Evolutionary conservation across 768 basidiomycete species (phyloP).

Genomic region (Podaxis sp.): DNA sequence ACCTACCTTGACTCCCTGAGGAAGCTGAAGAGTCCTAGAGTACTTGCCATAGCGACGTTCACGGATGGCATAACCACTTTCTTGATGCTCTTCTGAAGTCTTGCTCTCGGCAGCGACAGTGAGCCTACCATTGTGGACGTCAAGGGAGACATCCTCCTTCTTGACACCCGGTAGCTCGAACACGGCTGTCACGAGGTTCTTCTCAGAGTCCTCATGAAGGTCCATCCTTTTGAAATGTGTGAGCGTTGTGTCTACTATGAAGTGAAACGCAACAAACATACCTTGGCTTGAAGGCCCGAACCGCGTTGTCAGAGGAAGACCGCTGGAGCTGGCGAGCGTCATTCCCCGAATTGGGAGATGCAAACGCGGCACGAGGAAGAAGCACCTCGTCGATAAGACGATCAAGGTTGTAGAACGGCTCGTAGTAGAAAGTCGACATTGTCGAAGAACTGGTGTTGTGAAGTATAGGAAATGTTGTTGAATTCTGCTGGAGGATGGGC

Average conservation of each 20-base stretch:
- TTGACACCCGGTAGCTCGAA: slow-evolving; percentile 59
- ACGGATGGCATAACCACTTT: slow-evolving; percentile 37
- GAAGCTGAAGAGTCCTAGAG: slow-evolving; percentile 47
- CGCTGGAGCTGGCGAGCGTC: neutral
- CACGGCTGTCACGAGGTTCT: slow-evolving; percentile 48
- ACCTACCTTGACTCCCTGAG: slow-evolving; percentile 51
- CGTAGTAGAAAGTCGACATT: slow-evolving; percentile 27
- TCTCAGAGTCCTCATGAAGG: slow-evolving; percentile 46
- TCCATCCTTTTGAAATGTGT: slow-evolving; percentile 42
- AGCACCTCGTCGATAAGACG: slow-evolving; percentile 36
- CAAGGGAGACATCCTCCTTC: slow-evolving; percentile 50
- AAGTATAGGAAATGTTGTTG: neutral
- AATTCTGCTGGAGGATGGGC: neutral
- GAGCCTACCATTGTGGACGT: slow-evolving; percentile 48
- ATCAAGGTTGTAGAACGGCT: slow-evolving; percentile 39
- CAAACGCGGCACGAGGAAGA: slow-evolving; percentile 11
- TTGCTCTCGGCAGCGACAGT: slow-evolving; percentile 49
- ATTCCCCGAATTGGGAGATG: neutral
- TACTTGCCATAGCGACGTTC: slow-evolving; percentile 49
- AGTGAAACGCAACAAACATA: slow-evolving; percentile 1
- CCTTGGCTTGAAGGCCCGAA: neutral
- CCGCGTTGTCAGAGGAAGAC: neutral
- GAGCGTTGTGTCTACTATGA: slow-evolving; percentile 4
- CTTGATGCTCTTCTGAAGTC: slow-evolving; percentile 29
- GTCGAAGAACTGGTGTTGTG: slow-evolving; percentile 4